Conservation (phyloP, 495 filamentous ascomycete species). For the Trichoderma parareesei region DNA sequence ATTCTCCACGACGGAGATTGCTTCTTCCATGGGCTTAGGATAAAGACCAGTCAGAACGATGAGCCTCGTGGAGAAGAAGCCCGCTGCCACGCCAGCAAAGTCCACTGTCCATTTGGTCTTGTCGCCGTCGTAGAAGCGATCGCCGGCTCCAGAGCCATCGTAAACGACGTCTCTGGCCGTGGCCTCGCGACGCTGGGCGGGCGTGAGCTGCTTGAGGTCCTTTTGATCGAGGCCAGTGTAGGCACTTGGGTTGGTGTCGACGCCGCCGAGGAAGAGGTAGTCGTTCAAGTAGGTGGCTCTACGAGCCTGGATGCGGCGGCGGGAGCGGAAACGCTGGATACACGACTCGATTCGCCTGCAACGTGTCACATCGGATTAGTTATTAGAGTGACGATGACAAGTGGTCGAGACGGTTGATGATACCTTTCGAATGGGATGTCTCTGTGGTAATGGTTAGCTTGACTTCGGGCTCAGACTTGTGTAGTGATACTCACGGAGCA, state of each 20-base stretch:
- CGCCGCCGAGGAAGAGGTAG: conserved; percentile 78
- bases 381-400: background rate
- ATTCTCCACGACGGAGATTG: conserved; percentile 57
- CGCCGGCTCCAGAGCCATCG: conserved; percentile 21
- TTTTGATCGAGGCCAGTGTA: conserved; percentile 55
- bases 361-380: background rate
- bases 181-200: conserved; percentile 48
- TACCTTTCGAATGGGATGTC: conserved; percentile 32
- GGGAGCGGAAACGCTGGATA: conserved; percentile 69
- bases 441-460: conserved; percentile 19
- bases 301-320: conserved; percentile 59
- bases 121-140: conserved; percentile 37
- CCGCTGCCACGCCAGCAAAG: conserved; percentile 67
- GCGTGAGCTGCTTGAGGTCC: conserved; percentile 26
- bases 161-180: conserved; percentile 55
- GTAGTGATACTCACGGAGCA: conserved; percentile 30
- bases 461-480: conserved; percentile 10
- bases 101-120: conserved; percentile 62
- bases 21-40: conserved; percentile 12
- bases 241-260: conserved; percentile 56
- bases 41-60: conserved; percentile 18
- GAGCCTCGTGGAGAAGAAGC: conserved; percentile 51
- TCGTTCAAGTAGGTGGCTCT: conserved; percentile 61
- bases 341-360: conserved; percentile 74
- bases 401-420: conserved; percentile 7